Conservation (phyloP, 768 basidiomycete genomes). For the Tubosaeta sp. region DNA sequence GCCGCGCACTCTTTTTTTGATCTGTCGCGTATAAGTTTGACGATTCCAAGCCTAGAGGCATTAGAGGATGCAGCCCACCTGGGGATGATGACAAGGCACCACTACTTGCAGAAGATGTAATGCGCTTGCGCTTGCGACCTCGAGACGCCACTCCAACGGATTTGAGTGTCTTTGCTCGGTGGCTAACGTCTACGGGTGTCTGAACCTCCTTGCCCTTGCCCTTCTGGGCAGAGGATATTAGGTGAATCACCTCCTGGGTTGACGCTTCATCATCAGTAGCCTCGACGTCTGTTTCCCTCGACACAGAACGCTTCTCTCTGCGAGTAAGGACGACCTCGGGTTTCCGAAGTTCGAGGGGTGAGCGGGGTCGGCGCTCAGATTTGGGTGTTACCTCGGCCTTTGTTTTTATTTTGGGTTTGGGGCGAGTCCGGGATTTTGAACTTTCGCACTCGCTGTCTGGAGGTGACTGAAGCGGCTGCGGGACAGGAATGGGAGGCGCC, state of each 20-base stretch:
- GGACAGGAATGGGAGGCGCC: conserved; percentile 6
- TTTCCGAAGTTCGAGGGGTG: conserved; percentile 7
- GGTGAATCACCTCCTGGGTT: conserved; percentile 2
- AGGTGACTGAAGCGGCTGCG: conserved; percentile 12
- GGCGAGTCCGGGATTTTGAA: conserved; percentile 8
- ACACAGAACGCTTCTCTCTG: conserved; percentile 1
- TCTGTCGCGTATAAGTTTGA: conserved; percentile 4
- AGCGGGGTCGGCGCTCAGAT: conserved; percentile 2
- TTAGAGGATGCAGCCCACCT: conserved; percentile 17
- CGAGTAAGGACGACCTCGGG: conserved; percentile 7
- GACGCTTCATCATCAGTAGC: background rate
- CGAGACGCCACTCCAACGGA: conserved; percentile 7
- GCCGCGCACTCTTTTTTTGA: conserved; percentile 6
- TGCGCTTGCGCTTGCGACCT: conserved; percentile 24
- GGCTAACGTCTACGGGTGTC: background rate
- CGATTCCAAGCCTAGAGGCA: conserved; percentile 5
- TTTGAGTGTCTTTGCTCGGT: conserved; percentile 11
- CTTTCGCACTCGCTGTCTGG: conserved; percentile 14
- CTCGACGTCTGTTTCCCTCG: background rate
- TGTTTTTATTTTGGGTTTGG: conserved; percentile 2
- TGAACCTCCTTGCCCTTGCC: conserved; percentile 18
- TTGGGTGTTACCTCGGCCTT: background rate
- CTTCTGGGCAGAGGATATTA: conserved; percentile 1
- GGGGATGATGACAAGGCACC: conserved; percentile 6
- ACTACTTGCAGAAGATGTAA: conserved; percentile 11